Percentiles rank a stretch among this genome's conserved stretches.
Conservation (phyloP, 805 yeast species). For the Barnettozyma wickerhamii region DNA sequence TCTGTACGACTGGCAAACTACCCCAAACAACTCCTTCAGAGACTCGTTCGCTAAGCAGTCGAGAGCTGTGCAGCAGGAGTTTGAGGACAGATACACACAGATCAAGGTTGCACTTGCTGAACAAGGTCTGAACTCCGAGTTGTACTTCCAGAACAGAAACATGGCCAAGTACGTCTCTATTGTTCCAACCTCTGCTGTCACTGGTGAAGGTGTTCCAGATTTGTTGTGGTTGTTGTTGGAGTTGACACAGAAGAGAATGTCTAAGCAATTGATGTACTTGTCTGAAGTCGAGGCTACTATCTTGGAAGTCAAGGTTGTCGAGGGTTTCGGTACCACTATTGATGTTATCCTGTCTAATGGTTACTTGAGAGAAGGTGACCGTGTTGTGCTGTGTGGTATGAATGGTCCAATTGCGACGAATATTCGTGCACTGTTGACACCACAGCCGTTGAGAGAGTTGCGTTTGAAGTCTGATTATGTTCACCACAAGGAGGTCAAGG, state of each 20-base stretch:
- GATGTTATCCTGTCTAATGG: slow-evolving; percentile 98
- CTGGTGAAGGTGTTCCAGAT: slow-evolving; percentile 99
- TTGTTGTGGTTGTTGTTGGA: slow-evolving; percentile 91
- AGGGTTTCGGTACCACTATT: slow-evolving; percentile 98
- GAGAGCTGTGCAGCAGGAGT: slow-evolving; percentile 85
- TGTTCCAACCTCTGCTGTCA: slow-evolving; percentile 97
- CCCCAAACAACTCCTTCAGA: slow-evolving; percentile 93
- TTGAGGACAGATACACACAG: slow-evolving; percentile 78
- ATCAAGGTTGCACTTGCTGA: slow-evolving; percentile 92
- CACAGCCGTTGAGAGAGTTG: slow-evolving; percentile 94
- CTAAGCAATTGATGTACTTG: slow-evolving; percentile 94
- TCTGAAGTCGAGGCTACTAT: slow-evolving; percentile 94
- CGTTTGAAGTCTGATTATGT: slow-evolving; percentile 95
- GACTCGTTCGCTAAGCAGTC: slow-evolving; percentile 83
- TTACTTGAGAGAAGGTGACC: slow-evolving; percentile 89
- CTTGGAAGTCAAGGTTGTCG: slow-evolving; percentile 95
- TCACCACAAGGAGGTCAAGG: slow-evolving; percentile 97
- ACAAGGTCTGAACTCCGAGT: slow-evolving; percentile 97
- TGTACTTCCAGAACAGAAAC: slow-evolving; percentile 93
- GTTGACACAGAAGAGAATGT: slow-evolving; percentile 97
- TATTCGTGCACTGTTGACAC: slow-evolving; percentile 92
- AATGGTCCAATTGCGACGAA: slow-evolving; percentile 98
- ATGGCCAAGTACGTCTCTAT: slow-evolving; percentile 90
- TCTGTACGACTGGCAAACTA: slow-evolving; percentile 88
- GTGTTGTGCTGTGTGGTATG: slow-evolving; percentile 94